Evolutionary conservation across 495 filamentous ascomycete species (phyloP).

Genomic region (Beverwykella pulmonaria): DNA sequence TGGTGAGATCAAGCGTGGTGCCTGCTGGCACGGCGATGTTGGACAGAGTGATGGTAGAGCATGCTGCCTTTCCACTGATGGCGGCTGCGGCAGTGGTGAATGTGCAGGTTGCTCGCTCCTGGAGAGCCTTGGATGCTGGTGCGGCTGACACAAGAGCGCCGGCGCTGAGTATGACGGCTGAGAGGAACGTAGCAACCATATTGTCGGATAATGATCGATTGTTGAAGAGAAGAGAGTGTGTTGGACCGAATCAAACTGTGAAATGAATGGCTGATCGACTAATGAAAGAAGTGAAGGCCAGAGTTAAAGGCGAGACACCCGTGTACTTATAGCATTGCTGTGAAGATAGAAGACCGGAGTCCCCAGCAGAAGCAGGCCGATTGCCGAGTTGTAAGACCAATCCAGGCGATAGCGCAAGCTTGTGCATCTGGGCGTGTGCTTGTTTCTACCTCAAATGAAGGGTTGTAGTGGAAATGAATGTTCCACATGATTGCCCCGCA

Average conservation of each 20-base stretch:
- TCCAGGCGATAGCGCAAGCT: slow-evolving; percentile 1
- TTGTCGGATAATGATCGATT: background rate
- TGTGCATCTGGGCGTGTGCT: slow-evolving; percentile 16
- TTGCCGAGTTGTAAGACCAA: background rate
- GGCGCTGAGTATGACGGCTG: slow-evolving; percentile 9
- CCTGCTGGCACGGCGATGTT: slow-evolving; percentile 54
- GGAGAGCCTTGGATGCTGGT: slow-evolving; percentile 11
- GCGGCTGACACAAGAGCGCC: slow-evolving; percentile 16
- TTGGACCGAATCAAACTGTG: background rate
- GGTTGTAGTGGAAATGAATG: slow-evolving; percentile 17
- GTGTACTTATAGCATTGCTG: background rate
- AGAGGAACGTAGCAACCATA: background rate
- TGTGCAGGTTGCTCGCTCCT: slow-evolving; percentile 43
- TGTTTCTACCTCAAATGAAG: slow-evolving; percentile 18
- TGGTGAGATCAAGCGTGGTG: slow-evolving; percentile 53
- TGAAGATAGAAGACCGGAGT: background rate
- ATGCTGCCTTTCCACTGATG: slow-evolving; percentile 48
- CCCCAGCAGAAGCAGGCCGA: background rate
- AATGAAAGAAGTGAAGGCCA: background rate
- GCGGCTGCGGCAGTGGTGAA: slow-evolving; percentile 49
- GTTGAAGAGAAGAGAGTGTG: background rate
- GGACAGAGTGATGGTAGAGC: slow-evolving; percentile 51
- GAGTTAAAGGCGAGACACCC: background rate
- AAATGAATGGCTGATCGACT: background rate
- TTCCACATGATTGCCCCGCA: background rate